Base-by-base conservation (phyloP, 2,329 filamentous ascomycete genomes). In the Alternaria sp. region DNA sequence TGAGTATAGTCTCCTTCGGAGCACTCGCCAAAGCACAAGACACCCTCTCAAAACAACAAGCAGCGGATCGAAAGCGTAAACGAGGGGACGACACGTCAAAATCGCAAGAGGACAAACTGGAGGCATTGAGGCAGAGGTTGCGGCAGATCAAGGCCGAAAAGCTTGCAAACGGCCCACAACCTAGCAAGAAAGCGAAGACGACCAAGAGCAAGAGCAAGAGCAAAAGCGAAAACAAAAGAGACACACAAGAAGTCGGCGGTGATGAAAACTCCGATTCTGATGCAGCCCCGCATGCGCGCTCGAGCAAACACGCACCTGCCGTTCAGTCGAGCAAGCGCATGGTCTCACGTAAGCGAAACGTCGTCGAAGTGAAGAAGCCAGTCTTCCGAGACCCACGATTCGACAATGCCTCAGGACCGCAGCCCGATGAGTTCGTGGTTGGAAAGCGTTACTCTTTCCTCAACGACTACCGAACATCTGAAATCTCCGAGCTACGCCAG, bases 1-100 rank as follows among this genome's bases (percentile, higher is more conserved):
- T 88, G 57, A 83, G 81, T 69, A 83, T 81, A 60, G 87, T 97
- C 65, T 95, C 93, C 24, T 97, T 98, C 72, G 93, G 93, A 62
- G 91, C 91, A n/a, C 83, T 97, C 39, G 92, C 91, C 64, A 91
- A 92, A 81, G 93, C 93, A 1, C 92, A 96, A 80, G 88, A 88
- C 37, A 85, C 87, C 0, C 79, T 96, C 31, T 65, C 78, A 78
- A 77, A 67, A 60, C 64, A 66, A 42, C 76, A 58, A 52, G 65
- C 67, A 10, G 51, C 65, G 2, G 72, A 59, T 51, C 69, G 74
- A 62, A 80, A 80, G 75, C 79, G 77, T 52, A 83, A 82, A 65
- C 74, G 80, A 46, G 77, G 74, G 17, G 70, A 76, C 13, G 72
- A 77, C 11, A 72, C 77, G 13, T 72, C 73, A 0, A 74, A 68